Percentiles rank a stretch among this genome's conserved stretches.
Conservation (phyloP, 495 filamentous ascomycete genomes). For the Aspergillus steynii region DNA sequence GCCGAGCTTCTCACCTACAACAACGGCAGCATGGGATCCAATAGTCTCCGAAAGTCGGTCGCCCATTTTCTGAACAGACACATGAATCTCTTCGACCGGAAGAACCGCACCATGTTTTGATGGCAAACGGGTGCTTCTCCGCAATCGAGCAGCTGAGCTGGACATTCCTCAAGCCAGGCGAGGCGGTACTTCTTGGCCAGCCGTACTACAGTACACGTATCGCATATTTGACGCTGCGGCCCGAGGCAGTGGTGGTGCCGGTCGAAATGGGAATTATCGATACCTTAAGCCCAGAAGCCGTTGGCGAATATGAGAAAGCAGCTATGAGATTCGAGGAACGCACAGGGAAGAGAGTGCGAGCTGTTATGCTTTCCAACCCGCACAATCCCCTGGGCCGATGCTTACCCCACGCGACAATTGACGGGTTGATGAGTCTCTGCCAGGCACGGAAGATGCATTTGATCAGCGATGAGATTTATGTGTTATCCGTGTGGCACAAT, state of each 20-base stretch:
- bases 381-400: constrained; percentile 62
- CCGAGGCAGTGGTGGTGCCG: constrained; percentile 38
- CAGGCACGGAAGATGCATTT: constrained; percentile 56
- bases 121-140: constrained; percentile 49
- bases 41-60: constrained; percentile 42
- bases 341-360: constrained; percentile 41
- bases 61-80: constrained; percentile 44
- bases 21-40: constrained; percentile 33
- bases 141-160: constrained; percentile 49
- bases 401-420: constrained; percentile 51
- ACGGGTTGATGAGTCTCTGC: constrained; percentile 52
- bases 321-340: constrained; percentile 25
- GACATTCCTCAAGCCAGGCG: constrained; percentile 44
- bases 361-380: constrained; percentile 58
- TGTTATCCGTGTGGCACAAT: constrained; percentile 51
- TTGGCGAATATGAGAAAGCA: constrained; percentile 42
- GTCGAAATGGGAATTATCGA: constrained; percentile 47
- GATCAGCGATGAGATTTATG: constrained; percentile 66
- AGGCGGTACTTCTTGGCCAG: constrained; percentile 50
- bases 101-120: constrained; percentile 39
- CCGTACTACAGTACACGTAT: constrained; percentile 54
- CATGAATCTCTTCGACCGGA: constrained; percentile 42
- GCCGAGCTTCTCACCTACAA: constrained; percentile 44
- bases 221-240: constrained; percentile 26
- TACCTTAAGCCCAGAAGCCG: constrained; percentile 43